Base-by-base conservation (phyloP, 257 asterid genomes). In the Plantago ovata region DNA sequence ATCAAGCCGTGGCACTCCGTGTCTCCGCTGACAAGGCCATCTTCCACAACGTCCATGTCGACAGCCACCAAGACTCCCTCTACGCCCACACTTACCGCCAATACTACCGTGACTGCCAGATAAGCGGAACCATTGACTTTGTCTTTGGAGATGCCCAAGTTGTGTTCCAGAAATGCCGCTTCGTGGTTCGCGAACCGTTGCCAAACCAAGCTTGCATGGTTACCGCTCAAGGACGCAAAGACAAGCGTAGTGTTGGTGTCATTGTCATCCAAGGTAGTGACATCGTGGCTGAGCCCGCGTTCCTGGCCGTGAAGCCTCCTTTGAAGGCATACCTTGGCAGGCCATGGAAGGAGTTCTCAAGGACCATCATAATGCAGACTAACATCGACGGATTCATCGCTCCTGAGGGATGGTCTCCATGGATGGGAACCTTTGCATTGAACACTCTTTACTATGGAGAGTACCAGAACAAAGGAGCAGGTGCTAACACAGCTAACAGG, bases 201-300 rank as follows among this genome's bases (percentile, higher is more conserved):
- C 58, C 47, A 1, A 75, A 75, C 80, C 97, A 84, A 53, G 85
- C 73, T 0, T 86, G 95, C 73, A 86, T 86, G 95, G 89, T 86
- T 14, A 89, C 95, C 1, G 97, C 97, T 12, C 98, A 90, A 62
- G 98, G 96, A 7, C 81, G 96, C 14, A 87, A 75, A 39, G 88
- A 90, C 24, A 16, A 21, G 6, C 80, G 79, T 2, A 72, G 89
- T 19, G 46, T 65, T 0, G 95, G 97, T 7, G 81, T 65, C 47
- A 84, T 71, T 21, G 66, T 82, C 16, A 3, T 87, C 69, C 96
- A 84, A 24, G 73, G 77, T 64, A 79, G 78, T 51, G 53, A 71
- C 12, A 69, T 90, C 48, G 22, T 14, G 9, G 85, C 88, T 0
- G 95, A 82, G 13, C 72, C 75, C 0, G 85, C 22, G 1, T 77